A percentile compares a stretch with the other conserved stretches of the same genome.
phyloP scores from a whole-genome alignment of 768 basidiomycete species.

The Lactarius psammicola region DNA sequence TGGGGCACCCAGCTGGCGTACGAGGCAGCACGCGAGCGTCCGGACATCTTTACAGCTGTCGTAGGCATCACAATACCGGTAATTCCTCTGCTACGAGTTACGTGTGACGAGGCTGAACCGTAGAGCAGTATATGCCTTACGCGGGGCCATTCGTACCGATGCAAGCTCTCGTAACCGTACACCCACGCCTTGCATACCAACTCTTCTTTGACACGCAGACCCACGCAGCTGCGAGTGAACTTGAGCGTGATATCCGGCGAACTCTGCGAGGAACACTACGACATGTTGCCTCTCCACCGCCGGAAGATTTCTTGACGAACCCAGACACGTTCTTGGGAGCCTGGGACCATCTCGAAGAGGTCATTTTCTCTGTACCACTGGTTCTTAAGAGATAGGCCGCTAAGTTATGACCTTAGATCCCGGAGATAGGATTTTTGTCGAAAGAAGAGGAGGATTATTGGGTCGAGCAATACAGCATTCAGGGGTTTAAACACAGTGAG shows the following conservation, averaged over 20 bases:
- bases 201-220: slow-evolving; percentile 57
- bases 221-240: slow-evolving; percentile 48
- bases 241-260: slow-evolving; percentile 55
- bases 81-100: slow-evolving; percentile 29
- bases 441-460: slow-evolving; percentile 67
- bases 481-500: slow-evolving; percentile 63
- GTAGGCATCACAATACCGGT: slow-evolving; percentile 63
- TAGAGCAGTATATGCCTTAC: slow-evolving; percentile 60
- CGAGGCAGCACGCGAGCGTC: slow-evolving; percentile 65
- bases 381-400: not conserved
- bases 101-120: slow-evolving; percentile 12
- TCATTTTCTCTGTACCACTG: slow-evolving; percentile 24
- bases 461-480: slow-evolving; percentile 55
- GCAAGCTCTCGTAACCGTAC: slow-evolving; percentile 38
- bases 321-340: slow-evolving; percentile 50
- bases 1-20: slow-evolving; percentile 72
- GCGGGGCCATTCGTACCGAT: slow-evolving; percentile 49
- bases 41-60: slow-evolving; percentile 60
- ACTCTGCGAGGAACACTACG: slow-evolving; percentile 57
- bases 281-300: slow-evolving; percentile 53
- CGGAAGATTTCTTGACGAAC: slow-evolving; percentile 52
- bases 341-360: slow-evolving; percentile 49
- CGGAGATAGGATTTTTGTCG: slow-evolving; percentile 59
- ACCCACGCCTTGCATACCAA: slow-evolving; percentile 57
- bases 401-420: slow-evolving; percentile 44